Base-by-base conservation (phyloP, 2,329 filamentous ascomycete genomes). In the Paraphoma sp. region DNA sequence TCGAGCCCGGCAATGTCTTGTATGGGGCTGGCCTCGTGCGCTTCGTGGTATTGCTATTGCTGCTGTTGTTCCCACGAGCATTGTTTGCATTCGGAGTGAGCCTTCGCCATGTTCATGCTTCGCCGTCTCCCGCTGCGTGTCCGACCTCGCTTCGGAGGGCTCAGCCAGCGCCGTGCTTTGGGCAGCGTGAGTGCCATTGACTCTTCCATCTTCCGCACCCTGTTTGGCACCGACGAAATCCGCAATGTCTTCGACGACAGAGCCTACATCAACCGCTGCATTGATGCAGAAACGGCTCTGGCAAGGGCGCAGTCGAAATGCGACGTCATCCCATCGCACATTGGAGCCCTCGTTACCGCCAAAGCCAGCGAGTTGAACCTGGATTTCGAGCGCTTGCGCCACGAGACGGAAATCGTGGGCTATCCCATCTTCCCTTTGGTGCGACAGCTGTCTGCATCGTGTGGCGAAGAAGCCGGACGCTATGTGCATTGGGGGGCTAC, bases 401-500 rank as follows among this genome's bases (percentile, higher is more conserved):
- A 61, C 11, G 76, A 80, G 40, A 84, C 83, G 0, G 83, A 85
- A 47, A 83, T 83, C 44, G 82, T 85, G 0, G 83, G 83, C 1
- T 85, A 85, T 51, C 83, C 83, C 0, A 82, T 85, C 8, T 73
- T 85, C 0, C 81, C 82, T 0, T 63, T 85, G 11, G 80, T 84
- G 2, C 75, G 79, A 36, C 83, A 85, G 55, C 68, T 85, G 23
- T 78, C 78, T 1, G 70, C 73, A 29, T 68, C 68, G 38, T 72
- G 73, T 16, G 72, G 75, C 4, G 73, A 77, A 2, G 73, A 73
- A 65, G 72, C 68, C 14, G 72, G 73, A 29, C 62, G 79, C 56
- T 86, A 84, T 61, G 79, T 86, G 10, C 84, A 86, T 64, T 86
- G 84, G 83, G 84, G 84, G 8, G 83, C 84, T 1, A 86, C 84